Conservation (phyloP, 2,329 filamentous ascomycete species). For the Fusarium sp. region DNA sequence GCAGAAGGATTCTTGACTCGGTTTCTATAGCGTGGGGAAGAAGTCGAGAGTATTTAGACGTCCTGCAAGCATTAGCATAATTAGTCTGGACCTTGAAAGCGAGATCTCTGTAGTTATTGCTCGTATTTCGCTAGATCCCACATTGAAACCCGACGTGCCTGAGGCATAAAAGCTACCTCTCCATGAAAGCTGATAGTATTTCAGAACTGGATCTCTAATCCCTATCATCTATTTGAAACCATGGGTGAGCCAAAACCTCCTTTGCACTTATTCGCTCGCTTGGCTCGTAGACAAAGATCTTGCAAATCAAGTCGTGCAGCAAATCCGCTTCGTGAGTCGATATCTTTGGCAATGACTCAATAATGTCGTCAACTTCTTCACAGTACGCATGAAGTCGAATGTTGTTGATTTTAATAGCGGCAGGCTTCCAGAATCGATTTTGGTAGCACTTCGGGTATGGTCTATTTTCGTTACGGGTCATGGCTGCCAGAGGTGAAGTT, state of each 20-base stretch:
- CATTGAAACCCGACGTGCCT: too few species aligned
- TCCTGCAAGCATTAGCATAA: background rate
- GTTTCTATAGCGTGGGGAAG: slow-evolving; percentile 37
- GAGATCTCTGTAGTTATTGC: too few species aligned
- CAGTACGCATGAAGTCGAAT: slow-evolving; percentile 13
- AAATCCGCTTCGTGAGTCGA: slow-evolving; percentile 8
- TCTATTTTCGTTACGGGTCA: background rate
- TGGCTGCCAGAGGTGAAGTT: too few species aligned
- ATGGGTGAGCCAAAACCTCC: slow-evolving; percentile 22
- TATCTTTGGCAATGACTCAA: slow-evolving; percentile 22
- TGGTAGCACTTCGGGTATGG: slow-evolving; percentile 18
- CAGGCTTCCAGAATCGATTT: slow-evolving; percentile 24
- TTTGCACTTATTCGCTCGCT: background rate
- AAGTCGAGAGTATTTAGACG: slow-evolving; percentile 12
- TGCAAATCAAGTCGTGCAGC: slow-evolving; percentile 20
- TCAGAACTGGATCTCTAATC: too few species aligned
- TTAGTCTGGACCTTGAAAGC: too few species aligned
- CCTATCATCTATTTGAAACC: slow-evolving; percentile 14
- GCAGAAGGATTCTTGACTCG: slow-evolving; percentile 31
- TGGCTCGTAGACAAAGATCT: slow-evolving; percentile 28
- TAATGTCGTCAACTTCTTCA: slow-evolving; percentile 13
- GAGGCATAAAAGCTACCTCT: too few species aligned
- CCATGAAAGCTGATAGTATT: too few species aligned
- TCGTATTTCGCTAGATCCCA: too few species aligned
- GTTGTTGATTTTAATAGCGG: slow-evolving; percentile 7